Evolutionary conservation across 176 grass and related monocot genomes (phyloP), one percentile per base, ranked within the genome.

Genomic region (Raddia guianensis): DNA sequence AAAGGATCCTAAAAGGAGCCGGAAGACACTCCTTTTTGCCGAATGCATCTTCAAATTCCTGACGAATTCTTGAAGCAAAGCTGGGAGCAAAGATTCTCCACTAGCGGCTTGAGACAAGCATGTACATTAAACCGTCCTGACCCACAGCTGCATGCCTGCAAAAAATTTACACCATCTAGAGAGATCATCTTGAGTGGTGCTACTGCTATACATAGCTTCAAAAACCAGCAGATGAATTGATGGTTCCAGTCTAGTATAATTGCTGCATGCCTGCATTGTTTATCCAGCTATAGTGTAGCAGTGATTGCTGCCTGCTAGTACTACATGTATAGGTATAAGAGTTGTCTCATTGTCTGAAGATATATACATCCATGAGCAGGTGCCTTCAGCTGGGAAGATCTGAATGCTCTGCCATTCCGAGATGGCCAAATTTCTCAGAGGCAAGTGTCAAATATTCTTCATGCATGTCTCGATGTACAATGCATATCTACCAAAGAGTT

Each of bases 341-440:
- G 66, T 18, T 79, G 62, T 68, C 52, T 73, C 12, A n/a, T 44
- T 50, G 40, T 68, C 68, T 83, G 47, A 64, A 63, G 55, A 89
- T 69, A 80, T 78, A 64, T 81, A 57, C 75, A 55, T 85, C 63
- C 58, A 88, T 94, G 84, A 72, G 73, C 89, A 94, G 89, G 84
- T 94, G 64, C 58, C 62, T 72, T 82, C 68, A 88, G 33, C 40
- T 66, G 32, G 55, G 67, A 20, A 89, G 70, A 72, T 82, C 83
- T 2, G 84, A 64, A 49, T 56, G 75, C 57, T 89, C 84, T 67
- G 45, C 63, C 37, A 11, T 75, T 46, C 70, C 77, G 10, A 79
- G 76, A 80, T 84, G 83, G 80, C 34, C 71, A 20, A 62, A 68
- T 65, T 77, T 77, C 48, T 68, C 74, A 32, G 83, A 81, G 71